Evolutionary conservation across 257 asterid genomes (phyloP).

Genomic region (Solanum chaucha): DNA sequence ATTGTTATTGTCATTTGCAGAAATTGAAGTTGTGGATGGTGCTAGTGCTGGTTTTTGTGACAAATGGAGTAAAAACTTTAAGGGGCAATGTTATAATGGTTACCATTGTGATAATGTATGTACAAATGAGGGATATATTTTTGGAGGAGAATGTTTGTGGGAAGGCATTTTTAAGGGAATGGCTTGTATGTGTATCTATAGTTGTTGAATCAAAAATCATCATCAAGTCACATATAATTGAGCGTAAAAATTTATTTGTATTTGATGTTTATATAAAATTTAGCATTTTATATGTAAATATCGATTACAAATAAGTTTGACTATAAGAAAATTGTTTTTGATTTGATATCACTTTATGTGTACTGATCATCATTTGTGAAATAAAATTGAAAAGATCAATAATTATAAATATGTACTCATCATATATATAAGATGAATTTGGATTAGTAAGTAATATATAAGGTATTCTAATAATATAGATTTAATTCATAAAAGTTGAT

Average conservation of each 20-base stretch:
- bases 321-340: not conserved
- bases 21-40: not conserved
- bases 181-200: not conserved
- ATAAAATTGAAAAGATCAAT: not conserved
- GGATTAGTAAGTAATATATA: too few relatives aligned
- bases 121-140: not conserved
- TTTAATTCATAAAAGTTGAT: too few relatives aligned
- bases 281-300: not conserved
- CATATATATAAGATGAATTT: too few relatives aligned
- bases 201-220: not conserved
- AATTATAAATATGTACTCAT: not conserved
- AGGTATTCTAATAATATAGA: too few relatives aligned
- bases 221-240: not conserved
- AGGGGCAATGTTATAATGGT: not conserved
- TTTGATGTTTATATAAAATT: not conserved
- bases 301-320: not conserved
- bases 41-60: not conserved
- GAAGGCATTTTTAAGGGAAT: not conserved
- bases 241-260: not conserved
- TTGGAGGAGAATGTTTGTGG: not conserved
- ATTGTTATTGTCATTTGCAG: not conserved
- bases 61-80: not conserved
- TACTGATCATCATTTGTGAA: not conserved
- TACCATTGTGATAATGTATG: not conserved
- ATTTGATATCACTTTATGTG: not conserved